phyloP scores from a whole-genome alignment of 108 stramenopile genomes.

The Asterionellopsis glacialis region DNA sequence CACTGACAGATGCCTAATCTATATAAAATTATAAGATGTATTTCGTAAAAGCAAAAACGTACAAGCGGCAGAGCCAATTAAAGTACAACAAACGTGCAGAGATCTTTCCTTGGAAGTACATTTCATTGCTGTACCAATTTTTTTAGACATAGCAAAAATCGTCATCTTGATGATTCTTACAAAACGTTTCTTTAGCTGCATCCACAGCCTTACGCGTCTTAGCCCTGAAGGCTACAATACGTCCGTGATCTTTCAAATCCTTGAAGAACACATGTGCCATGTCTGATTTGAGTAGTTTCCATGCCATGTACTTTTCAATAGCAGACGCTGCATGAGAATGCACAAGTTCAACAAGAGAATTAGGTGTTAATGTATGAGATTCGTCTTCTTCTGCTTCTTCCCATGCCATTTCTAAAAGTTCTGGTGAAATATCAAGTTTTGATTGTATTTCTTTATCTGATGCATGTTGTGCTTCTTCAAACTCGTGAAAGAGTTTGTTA shows the following conservation, averaged over 20 bases:
- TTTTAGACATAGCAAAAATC: slow-evolving; percentile 21
- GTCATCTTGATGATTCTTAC: slow-evolving; percentile 7
- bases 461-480: slow-evolving; percentile 29
- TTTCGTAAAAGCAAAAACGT: no score
- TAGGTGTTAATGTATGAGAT: slow-evolving; percentile 26
- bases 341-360: slow-evolving; percentile 36
- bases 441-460: slow-evolving; percentile 28
- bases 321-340: slow-evolving; percentile 55
- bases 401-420: slow-evolving; percentile 55
- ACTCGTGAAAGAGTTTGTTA: slow-evolving; percentile 36
- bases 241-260: slow-evolving; percentile 43
- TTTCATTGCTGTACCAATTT: background rate
- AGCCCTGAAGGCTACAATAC: slow-evolving; percentile 47
- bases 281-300: slow-evolving; percentile 35
- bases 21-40: no score
- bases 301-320: slow-evolving; percentile 50
- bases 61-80: no score
- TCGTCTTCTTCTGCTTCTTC: slow-evolving; percentile 42
- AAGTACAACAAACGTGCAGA: no score
- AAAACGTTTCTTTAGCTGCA: slow-evolving; percentile 38
- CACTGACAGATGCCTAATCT: no score
- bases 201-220: slow-evolving; percentile 54
- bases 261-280: slow-evolving; percentile 51
- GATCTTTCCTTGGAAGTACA: no score
- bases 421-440: slow-evolving; percentile 36